Evolutionary conservation across 345 rosid species (phyloP).

Genomic region (Cardamine occulta): DNA sequence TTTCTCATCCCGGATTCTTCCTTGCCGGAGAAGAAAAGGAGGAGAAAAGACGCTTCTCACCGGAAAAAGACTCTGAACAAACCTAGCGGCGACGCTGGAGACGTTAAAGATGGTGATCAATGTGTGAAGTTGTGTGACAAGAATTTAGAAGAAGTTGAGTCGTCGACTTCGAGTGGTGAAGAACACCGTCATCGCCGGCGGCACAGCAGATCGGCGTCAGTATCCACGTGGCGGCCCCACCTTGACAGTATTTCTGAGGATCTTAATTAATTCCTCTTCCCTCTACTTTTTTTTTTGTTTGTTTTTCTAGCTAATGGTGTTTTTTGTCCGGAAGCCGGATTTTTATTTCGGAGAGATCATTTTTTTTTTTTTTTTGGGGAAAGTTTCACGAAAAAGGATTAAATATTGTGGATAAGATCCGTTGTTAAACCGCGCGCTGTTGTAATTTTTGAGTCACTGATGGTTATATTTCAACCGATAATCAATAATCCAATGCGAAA

Average conservation of each 20-base stretch:
- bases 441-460: slow-evolving; percentile 22
- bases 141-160: slow-evolving; percentile 34
- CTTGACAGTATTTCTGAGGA: slow-evolving; percentile 83
- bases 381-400: not conserved
- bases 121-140: slow-evolving; percentile 42
- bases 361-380: not conserved
- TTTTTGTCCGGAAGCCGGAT: slow-evolving; percentile 46
- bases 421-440: slow-evolving; percentile 23
- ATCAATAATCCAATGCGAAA: not conserved
- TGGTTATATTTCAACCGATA: not conserved
- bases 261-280: slow-evolving; percentile 32
- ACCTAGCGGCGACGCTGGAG: not conserved
- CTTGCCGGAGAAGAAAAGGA: slow-evolving; percentile 56
- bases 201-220: slow-evolving; percentile 54
- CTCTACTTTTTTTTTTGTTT: not conserved
- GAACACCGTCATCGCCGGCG: slow-evolving; percentile 58
- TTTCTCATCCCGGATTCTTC: slow-evolving; percentile 80
- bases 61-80: slow-evolving; percentile 1
- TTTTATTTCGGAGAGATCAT: slow-evolving; percentile 25
- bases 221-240: slow-evolving; percentile 72
- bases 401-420: slow-evolving; percentile 30
- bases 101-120: slow-evolving; percentile 18
- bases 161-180: slow-evolving; percentile 34
- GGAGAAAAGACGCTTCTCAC: slow-evolving; percentile 21
- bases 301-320: slow-evolving; percentile 34